phyloP scores from a whole-genome alignment of 2,329 filamentous ascomycete genomes.

The Penicillium sp. region DNA sequence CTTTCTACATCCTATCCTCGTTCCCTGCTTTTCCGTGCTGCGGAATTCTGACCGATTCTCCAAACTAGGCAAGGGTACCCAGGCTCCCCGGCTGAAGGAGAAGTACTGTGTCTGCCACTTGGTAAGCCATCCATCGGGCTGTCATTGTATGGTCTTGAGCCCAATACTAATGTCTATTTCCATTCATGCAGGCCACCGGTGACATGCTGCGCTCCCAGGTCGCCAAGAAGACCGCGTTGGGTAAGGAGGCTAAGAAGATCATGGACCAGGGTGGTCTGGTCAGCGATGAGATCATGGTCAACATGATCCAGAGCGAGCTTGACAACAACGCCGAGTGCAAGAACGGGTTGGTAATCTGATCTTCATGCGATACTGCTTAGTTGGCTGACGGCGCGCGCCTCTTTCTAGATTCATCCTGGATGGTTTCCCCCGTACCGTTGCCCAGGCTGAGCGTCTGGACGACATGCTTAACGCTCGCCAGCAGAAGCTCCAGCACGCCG shows the following conservation, averaged over 20 bases:
- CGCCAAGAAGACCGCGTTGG: slow-evolving; percentile 88
- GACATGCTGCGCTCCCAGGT: slow-evolving; percentile 99
- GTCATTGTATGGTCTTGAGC: slow-evolving; percentile 19
- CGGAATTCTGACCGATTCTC: too few species aligned
- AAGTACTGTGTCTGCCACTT: slow-evolving; percentile 95
- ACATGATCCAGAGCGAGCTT: slow-evolving; percentile 98
- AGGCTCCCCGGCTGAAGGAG: slow-evolving; percentile 96
- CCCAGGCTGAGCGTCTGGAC: slow-evolving; percentile 90
- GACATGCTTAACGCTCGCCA: slow-evolving; percentile 71
- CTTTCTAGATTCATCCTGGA: slow-evolving; percentile 86
- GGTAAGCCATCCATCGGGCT: too few species aligned
- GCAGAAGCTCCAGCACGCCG: slow-evolving; percentile 83
- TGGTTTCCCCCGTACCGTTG: slow-evolving; percentile 92
- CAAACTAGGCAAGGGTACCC: slow-evolving; percentile 99
- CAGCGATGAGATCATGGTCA: slow-evolving; percentile 97
- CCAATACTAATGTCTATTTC: too few species aligned
- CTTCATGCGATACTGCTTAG: too few species aligned
- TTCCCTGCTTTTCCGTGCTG: too few species aligned
- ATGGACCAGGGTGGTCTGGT: slow-evolving; percentile 98
- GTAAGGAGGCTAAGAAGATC: slow-evolving; percentile 98
- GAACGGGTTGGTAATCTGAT: too few species aligned
- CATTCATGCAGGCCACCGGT: slow-evolving; percentile 93
- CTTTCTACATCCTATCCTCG: too few species aligned
- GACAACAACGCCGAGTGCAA: slow-evolving; percentile 90
- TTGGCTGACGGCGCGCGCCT: too few species aligned